phyloP scores from a whole-genome alignment of 2,329 filamentous ascomycete species.

The Fusarium pininemorale region DNA sequence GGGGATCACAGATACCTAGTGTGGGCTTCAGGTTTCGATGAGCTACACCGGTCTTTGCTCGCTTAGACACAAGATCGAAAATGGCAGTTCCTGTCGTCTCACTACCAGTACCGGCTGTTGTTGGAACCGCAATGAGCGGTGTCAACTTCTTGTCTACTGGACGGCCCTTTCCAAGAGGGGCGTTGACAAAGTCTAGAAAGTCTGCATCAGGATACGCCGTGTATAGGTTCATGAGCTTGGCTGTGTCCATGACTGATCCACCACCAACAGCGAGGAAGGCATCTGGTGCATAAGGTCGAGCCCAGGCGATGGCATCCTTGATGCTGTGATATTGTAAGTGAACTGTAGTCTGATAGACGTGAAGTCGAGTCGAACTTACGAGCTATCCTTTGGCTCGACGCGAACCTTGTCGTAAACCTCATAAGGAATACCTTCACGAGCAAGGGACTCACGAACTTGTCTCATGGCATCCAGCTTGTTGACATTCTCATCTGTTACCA shows the following conservation, averaged over 20 bases:
- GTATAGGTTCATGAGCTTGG: conserved; percentile 98
- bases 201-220: conserved; percentile 89
- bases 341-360: background rate
- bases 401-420: conserved; percentile 82
- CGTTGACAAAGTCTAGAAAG: conserved; percentile 98
- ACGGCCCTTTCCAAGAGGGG: conserved; percentile 86
- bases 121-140: conserved; percentile 84
- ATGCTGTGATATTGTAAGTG: conserved; percentile 62
- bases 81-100: conserved; percentile 98
- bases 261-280: conserved; percentile 90
- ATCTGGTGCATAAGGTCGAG: conserved; percentile 82
- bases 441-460: conserved; percentile 84
- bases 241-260: conserved; percentile 96
- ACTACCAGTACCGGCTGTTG: conserved; percentile 85
- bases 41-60: conserved; percentile 94
- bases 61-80: conserved; percentile 90
- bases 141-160: conserved; percentile 76
- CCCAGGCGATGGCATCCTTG: conserved; percentile 87
- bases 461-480: conserved; percentile 86
- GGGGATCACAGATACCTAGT: conserved; percentile 82
- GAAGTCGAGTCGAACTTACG: conserved; percentile 59
- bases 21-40: conserved; percentile 96
- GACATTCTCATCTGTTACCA: conserved; percentile 90
- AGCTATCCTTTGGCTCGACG: conserved; percentile 94
- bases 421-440: conserved; percentile 80